Evolutionary conservation across 2,329 filamentous ascomycete genomes (phyloP).

Genomic region (Ophiocordyceps australis): DNA sequence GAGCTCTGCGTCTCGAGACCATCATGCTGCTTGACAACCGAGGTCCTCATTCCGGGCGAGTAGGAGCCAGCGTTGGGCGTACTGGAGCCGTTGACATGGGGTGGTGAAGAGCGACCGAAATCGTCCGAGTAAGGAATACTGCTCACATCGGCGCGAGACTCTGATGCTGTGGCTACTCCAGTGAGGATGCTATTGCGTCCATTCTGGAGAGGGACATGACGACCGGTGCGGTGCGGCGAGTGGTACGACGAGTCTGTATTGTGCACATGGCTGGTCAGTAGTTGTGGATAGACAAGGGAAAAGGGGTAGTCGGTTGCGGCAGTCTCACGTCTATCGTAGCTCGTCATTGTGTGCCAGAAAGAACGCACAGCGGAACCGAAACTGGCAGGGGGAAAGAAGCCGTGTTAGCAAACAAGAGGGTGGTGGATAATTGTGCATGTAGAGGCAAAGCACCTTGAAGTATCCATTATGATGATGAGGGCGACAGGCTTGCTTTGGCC

Average conservation of each 20-base stretch:
- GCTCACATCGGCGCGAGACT: constrained; percentile 72
- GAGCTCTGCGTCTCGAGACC: constrained; percentile 53
- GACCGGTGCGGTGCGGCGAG: constrained; percentile 79
- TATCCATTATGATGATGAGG: constrained; percentile 13
- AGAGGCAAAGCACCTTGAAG: constrained; percentile 11
- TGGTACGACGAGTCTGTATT: constrained; percentile 71
- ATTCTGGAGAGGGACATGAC: constrained; percentile 76
- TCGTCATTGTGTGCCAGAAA: constrained; percentile 88
- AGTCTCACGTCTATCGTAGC: constrained; percentile 46
- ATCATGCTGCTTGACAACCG: constrained; percentile 46
- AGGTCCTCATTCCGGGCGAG: constrained; percentile 77
- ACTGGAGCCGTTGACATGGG: constrained; percentile 28
- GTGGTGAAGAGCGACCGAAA: constrained; percentile 30
- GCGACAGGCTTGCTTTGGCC: too few species aligned
- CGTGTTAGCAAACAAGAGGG: too few species aligned
- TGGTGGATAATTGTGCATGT: too few species aligned
- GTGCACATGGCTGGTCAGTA: constrained; percentile 1
- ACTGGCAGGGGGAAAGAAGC: constrained; percentile 23
- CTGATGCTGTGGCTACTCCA: constrained; percentile 73
- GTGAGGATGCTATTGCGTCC: constrained; percentile 68
- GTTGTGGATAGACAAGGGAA: neutral
- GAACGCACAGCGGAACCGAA: constrained; percentile 61
- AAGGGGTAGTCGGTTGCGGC: neutral
- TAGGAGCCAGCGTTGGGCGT: constrained; percentile 49
- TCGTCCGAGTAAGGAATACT: constrained; percentile 69